phyloP scores from a whole-genome alignment of 2,329 filamentous ascomycete genomes.

The Neurospora sp. region DNA sequence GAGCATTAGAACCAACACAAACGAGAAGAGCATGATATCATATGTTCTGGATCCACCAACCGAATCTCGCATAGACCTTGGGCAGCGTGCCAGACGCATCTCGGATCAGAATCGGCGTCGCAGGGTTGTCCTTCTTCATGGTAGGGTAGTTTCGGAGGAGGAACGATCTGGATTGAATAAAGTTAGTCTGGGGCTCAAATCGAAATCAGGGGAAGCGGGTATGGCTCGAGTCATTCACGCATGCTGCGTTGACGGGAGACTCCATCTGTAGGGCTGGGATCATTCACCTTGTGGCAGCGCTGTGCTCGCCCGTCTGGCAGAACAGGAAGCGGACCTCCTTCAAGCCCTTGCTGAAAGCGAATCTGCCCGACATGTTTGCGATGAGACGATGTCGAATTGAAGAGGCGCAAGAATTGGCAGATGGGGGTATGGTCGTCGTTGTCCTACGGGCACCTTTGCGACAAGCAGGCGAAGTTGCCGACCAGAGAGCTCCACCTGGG shows the following conservation, averaged over 20 bases:
- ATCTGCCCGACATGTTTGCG: slow-evolving; percentile 71
- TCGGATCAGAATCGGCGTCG: slow-evolving; percentile 86
- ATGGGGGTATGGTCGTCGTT: background rate
- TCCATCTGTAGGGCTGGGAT: background rate
- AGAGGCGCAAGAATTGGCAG: background rate
- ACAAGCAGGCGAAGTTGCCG: background rate
- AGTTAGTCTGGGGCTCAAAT: background rate
- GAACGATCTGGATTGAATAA: slow-evolving; percentile 57
- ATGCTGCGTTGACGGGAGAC: background rate
- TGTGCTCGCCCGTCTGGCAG: slow-evolving; percentile 88
- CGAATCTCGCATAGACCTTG: slow-evolving; percentile 85
- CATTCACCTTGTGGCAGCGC: slow-evolving; percentile 74
- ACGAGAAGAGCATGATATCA: background rate
- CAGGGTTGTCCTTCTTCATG: slow-evolving; percentile 99
- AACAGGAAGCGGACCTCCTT: slow-evolving; percentile 97
- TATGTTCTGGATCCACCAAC: slow-evolving; percentile 36
- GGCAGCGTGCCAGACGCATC: slow-evolving; percentile 80
- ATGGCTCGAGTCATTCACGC: slow-evolving; percentile 1
- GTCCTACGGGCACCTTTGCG: background rate
- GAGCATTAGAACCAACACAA: background rate
- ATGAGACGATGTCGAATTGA: background rate
- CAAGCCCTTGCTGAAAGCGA: slow-evolving; percentile 77
- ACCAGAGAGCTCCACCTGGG: background rate
- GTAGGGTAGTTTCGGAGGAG: slow-evolving; percentile 85
- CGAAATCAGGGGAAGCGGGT: background rate